phyloP scores from a whole-genome alignment of 1,284 basidiomycete genomes.

The Sporisorium scitamineum region DNA sequence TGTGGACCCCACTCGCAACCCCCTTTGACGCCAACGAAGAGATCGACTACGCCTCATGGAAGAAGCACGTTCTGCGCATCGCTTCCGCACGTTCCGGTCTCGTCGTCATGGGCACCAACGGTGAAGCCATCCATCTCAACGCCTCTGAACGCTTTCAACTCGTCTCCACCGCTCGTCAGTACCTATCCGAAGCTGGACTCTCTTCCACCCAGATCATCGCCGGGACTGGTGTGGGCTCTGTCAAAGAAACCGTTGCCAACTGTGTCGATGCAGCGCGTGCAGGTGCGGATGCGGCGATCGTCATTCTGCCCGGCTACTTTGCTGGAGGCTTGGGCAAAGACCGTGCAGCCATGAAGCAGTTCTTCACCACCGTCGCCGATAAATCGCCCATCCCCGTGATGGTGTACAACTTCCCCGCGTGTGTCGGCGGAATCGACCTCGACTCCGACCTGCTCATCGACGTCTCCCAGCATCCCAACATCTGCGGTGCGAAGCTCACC shows the following conservation, averaged over 20 bases:
- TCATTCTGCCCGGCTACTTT: slow-evolving; percentile 86
- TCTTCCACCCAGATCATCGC: slow-evolving; percentile 78
- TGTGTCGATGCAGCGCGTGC: slow-evolving; percentile 80
- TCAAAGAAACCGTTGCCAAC: slow-evolving; percentile 81
- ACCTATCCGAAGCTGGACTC: slow-evolving; percentile 78
- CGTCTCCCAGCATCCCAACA: slow-evolving; percentile 85
- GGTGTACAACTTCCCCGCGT: slow-evolving; percentile 87
- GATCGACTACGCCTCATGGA: slow-evolving; percentile 80
- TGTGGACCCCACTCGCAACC: slow-evolving; percentile 86
- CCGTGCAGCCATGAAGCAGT: slow-evolving; percentile 78
- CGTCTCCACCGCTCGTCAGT: slow-evolving; percentile 79
- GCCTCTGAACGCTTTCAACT: slow-evolving; percentile 79
- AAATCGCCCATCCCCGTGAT: slow-evolving; percentile 86
- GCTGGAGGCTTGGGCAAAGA: slow-evolving; percentile 77
- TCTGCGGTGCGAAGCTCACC: slow-evolving; percentile 84
- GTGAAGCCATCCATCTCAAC: slow-evolving; percentile 82
- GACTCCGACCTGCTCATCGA: slow-evolving; percentile 85
- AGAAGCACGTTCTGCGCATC: slow-evolving; percentile 79
- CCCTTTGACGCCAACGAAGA: slow-evolving; percentile 86
- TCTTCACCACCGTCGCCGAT: slow-evolving; percentile 80
- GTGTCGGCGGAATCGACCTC: slow-evolving; percentile 80
- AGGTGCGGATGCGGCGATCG: slow-evolving; percentile 85
- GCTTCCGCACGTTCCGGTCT: slow-evolving; percentile 81
- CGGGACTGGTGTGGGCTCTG: slow-evolving; percentile 84
- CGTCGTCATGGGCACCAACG: slow-evolving; percentile 84